These are phyloP conservation scores for Bothriochloa decipiens DNA, from an alignment of 176 grass and related monocot species.

Conservation along the genomic window DNA sequence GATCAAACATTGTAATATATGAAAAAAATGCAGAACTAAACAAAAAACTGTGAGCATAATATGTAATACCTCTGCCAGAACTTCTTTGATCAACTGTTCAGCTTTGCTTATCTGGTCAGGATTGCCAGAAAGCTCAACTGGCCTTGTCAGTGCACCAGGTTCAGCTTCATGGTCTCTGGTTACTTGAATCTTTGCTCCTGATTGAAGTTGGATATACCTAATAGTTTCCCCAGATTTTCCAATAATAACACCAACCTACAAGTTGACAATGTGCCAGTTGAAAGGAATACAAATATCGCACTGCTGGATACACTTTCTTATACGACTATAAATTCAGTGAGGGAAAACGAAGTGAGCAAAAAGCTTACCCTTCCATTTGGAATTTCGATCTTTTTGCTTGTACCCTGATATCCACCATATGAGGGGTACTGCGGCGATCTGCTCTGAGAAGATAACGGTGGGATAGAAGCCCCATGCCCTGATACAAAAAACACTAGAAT, in stretches of 20 bases:
- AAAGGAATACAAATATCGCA: background rate
- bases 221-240: conserved; percentile 95
- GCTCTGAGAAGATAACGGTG: conserved; percentile 64
- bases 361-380: conserved; percentile 81
- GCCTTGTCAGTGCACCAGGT: conserved; percentile 66
- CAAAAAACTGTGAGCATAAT: background rate
- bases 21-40: conserved; percentile 14
- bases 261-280: background rate
- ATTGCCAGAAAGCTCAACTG: conserved; percentile 85
- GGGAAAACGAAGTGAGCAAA: background rate
- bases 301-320: background rate
- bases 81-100: conserved; percentile 84
- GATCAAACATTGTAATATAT: conserved; percentile 2
- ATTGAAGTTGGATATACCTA: conserved; percentile 80
- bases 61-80: conserved; percentile 71
- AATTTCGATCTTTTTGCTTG: conserved; percentile 87
- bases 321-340: background rate
- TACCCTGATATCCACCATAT: conserved; percentile 75
- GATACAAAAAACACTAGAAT: conserved; percentile 37
- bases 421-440: conserved; percentile 55
- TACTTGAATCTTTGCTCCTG: conserved; percentile 95
- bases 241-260: conserved; percentile 95
- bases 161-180: conserved; percentile 87
- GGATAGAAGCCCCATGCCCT: conserved; percentile 58
- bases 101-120: conserved; percentile 89